Conservation (phyloP, 1,284 basidiomycete genomes). For the Flammula alnicola region DNA sequence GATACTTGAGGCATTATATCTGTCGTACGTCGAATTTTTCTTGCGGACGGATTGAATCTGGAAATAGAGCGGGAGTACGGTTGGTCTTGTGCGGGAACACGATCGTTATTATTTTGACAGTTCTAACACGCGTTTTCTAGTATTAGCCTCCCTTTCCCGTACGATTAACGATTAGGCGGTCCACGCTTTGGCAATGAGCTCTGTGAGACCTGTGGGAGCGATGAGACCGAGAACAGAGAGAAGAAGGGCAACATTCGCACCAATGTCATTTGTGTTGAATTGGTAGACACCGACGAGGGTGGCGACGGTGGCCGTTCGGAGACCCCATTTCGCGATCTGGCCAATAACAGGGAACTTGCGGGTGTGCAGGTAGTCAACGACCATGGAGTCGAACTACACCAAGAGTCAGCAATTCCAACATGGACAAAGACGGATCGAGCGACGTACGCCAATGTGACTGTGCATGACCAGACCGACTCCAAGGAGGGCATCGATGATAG, state of each 20-base stretch:
- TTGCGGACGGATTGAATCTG: no score
- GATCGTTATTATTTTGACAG: no score
- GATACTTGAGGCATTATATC: no score
- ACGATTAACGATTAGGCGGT: no score
- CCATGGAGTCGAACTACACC: slow-evolving; percentile 67
- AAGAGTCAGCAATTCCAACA: background rate
- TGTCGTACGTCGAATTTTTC: no score
- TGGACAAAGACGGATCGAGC: background rate
- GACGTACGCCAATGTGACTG: slow-evolving; percentile 88
- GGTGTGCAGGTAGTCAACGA: slow-evolving; percentile 92
- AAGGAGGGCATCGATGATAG: slow-evolving; percentile 87
- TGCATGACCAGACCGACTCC: slow-evolving; percentile 90
- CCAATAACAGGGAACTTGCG: slow-evolving; percentile 92
- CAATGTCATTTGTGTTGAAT: slow-evolving; percentile 97
- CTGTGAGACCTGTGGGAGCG: no score
- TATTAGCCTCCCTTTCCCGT: no score
- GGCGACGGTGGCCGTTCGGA: slow-evolving; percentile 82
- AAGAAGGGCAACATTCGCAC: slow-evolving; percentile 44
- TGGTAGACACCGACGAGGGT: slow-evolving; percentile 93
- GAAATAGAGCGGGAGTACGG: no score
- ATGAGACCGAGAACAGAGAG: background rate
- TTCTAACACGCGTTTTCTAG: no score
- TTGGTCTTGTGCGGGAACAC: no score
- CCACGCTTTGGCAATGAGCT: no score
- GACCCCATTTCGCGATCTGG: slow-evolving; percentile 70